Percentiles rank a stretch among this genome's conserved stretches.
phyloP scores from a whole-genome alignment of 495 filamentous ascomycete species.

The Penicillium pancosmium region DNA sequence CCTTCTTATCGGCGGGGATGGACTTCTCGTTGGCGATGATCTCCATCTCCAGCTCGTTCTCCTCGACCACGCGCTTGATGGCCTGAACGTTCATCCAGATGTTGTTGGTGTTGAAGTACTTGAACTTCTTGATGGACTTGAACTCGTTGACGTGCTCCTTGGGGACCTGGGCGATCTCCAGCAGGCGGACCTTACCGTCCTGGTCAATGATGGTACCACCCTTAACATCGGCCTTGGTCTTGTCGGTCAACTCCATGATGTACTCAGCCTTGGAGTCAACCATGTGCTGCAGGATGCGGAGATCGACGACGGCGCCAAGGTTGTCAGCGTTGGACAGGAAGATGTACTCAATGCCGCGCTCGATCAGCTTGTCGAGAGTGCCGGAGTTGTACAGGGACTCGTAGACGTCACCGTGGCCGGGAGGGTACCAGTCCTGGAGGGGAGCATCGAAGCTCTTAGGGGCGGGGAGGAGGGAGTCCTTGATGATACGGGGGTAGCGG shows the following conservation, averaged over 20 bases:
- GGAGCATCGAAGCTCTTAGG: constrained; percentile 87
- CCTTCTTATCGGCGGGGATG: constrained; percentile 98
- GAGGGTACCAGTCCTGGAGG: constrained; percentile 98
- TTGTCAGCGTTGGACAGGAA: constrained; percentile 99
- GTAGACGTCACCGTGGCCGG: constrained; percentile 98
- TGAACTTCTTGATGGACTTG: constrained; percentile 99
- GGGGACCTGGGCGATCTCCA: constrained; percentile 99
- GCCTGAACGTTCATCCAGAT: constrained; percentile 99
- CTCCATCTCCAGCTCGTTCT: constrained; percentile 98
- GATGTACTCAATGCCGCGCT: constrained; percentile 93
- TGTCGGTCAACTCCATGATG: constrained; percentile 99
- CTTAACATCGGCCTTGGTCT: constrained; percentile 99
- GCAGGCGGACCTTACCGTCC: constrained; percentile 90
- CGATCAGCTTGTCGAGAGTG: constrained; percentile 92
- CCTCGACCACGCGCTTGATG: constrained; percentile 98
- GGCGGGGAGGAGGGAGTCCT: constrained; percentile 95
- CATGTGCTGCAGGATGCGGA: constrained; percentile 99
- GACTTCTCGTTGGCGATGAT: constrained; percentile 99
- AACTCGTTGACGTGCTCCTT: constrained; percentile 99
- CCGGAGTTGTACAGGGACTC: constrained; percentile 99
- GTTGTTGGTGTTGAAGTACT: constrained; percentile 99
- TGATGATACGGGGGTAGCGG: constrained; percentile 93
- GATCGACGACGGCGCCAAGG: constrained; percentile 94
- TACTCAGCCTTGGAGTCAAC: constrained; percentile 93
- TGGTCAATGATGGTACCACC: constrained; percentile 99